phyloP scores from a whole-genome alignment of 192 early-diverging fungal species.

The Backusella luteola region DNA sequence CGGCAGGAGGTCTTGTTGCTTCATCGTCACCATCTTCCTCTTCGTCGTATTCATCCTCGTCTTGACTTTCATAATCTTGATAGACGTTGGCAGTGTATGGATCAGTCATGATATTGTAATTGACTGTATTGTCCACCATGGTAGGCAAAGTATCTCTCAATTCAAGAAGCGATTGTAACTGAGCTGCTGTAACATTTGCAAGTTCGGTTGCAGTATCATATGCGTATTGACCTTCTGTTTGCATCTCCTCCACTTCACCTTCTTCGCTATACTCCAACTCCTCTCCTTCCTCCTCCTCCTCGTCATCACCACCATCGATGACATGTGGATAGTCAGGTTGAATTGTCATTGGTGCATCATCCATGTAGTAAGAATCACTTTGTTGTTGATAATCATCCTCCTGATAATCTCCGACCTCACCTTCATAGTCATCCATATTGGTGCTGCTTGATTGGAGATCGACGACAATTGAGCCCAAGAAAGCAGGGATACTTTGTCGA shows the following conservation, averaged over 20 bases:
- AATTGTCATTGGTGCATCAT: not conserved
- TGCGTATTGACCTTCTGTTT: not conserved
- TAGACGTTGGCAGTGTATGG: not conserved
- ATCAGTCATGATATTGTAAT: not conserved
- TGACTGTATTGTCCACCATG: not conserved
- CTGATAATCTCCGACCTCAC: not conserved
- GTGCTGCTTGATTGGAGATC: not conserved
- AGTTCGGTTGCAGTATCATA: not conserved
- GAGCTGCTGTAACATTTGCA: not conserved
- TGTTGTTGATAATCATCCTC: not conserved
- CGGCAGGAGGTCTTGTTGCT: not conserved
- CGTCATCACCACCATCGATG: not conserved
- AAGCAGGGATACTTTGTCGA: not conserved
- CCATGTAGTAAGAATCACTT: not conserved
- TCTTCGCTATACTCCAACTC: not conserved
- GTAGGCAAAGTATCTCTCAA: not conserved
- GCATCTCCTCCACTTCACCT: not conserved
- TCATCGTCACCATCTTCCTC: not conserved
- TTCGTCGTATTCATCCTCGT: not conserved
- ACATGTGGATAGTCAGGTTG: not conserved
- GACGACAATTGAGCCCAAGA: not conserved
- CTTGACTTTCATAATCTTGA: not conserved
- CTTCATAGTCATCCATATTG: not conserved
- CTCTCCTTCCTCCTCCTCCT: not conserved
- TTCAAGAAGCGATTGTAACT: not conserved